Evolutionary conservation across 2,329 filamentous ascomycete species (phyloP).

Genomic region (Dactylellina drechsleri): DNA sequence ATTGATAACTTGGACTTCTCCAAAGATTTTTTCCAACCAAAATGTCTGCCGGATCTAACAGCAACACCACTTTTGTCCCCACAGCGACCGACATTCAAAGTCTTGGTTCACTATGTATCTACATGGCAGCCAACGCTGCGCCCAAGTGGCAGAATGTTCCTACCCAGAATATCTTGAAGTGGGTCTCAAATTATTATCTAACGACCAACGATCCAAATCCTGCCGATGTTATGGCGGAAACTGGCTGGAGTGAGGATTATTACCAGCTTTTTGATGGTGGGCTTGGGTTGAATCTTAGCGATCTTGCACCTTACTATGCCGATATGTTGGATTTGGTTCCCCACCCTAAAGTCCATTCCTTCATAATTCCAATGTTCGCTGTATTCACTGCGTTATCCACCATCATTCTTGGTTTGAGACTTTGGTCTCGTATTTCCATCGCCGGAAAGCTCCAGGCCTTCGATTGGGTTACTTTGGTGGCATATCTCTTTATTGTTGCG

Average conservation of each 20-base stretch:
- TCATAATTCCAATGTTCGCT: constrained; percentile 47
- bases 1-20: not conserved
- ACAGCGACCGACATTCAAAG: constrained; percentile 27
- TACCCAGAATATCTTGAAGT: constrained; percentile 20
- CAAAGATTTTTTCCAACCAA: constrained; percentile 4
- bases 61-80: constrained; percentile 34
- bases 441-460: constrained; percentile 48
- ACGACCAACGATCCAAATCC: constrained; percentile 37
- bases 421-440: constrained; percentile 51
- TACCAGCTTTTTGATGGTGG: constrained; percentile 38
- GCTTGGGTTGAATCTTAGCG: constrained; percentile 42
- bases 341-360: constrained; percentile 39
- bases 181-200: constrained; percentile 43
- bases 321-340: constrained; percentile 36
- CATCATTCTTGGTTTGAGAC: constrained; percentile 35
- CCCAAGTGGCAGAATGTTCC: constrained; percentile 41
- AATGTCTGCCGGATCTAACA: constrained; percentile 23
- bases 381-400: constrained; percentile 43
- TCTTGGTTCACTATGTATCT: constrained; percentile 44
- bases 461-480: constrained; percentile 40
- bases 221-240: constrained; percentile 35
- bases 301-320: constrained; percentile 35
- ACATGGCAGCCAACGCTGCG: constrained; percentile 42
- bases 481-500: constrained; percentile 33
- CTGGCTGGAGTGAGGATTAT: constrained; percentile 47